Percentiles rank a stretch among this genome's conserved stretches.
phyloP scores from a whole-genome alignment of 352 stramenopile genomes.

The Globisporangium iwayamae region DNA sequence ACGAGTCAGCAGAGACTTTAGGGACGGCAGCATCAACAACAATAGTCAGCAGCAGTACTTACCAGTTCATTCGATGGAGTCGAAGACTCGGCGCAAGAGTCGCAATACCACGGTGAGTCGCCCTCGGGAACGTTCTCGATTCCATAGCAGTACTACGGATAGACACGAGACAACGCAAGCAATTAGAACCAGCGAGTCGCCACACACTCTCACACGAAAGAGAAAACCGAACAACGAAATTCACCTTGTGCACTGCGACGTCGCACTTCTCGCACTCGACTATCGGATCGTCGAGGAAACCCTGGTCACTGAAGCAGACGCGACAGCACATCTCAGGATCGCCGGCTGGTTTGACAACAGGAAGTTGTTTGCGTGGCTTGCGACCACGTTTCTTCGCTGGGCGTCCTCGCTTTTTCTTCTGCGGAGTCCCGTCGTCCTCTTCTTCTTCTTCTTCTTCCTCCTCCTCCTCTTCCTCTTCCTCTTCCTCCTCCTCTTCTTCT shows the following conservation, averaged over 20 bases:
- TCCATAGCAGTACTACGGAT: conserved; percentile 79
- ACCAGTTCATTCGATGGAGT: conserved; percentile 47
- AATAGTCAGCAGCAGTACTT: conserved; percentile 9
- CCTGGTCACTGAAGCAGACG: conserved; percentile 86
- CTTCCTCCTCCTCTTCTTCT: conserved; percentile 42
- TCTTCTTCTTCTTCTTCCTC: conserved; percentile 22
- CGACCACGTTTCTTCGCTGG: conserved; percentile 24
- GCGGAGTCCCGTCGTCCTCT: conserved; percentile 29
- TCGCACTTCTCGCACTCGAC: conserved; percentile 85
- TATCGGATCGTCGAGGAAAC: conserved; percentile 84
- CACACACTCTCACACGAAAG: background rate
- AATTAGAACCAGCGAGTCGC: background rate
- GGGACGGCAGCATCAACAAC: background rate
- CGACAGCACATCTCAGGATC: conserved; percentile 88
- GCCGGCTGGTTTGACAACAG: conserved; percentile 55
- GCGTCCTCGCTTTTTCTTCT: conserved; percentile 21
- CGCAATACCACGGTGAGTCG: conserved; percentile 83
- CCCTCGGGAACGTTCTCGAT: conserved; percentile 78
- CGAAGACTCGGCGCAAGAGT: conserved; percentile 58
- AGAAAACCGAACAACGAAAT: background rate
- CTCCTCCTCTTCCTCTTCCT: conserved; percentile 39
- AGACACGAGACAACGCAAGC: background rate
- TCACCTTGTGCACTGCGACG: conserved; percentile 83
- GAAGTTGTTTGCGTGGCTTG: conserved; percentile 32
- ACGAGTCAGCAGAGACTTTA: background rate